Percentiles rank a stretch among this genome's conserved stretches.
These are phyloP conservation scores for Zychaea mexicana DNA, from an alignment of 371 early-diverging fungal species.

Conservation along the genomic window DNA sequence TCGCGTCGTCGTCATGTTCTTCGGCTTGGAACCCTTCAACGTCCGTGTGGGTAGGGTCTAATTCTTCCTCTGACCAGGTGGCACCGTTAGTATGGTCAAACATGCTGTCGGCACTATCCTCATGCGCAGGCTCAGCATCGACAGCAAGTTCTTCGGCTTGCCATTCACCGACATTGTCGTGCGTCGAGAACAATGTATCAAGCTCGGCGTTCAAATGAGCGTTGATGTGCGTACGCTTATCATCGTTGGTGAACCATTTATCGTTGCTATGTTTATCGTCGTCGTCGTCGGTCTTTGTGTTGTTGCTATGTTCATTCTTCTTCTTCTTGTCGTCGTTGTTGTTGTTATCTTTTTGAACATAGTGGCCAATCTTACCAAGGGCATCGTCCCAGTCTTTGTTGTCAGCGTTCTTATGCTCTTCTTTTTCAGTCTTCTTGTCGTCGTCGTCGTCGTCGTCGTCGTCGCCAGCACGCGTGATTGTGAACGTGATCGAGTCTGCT, in stretches of 20 bases:
- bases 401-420: slow-evolving; percentile 36
- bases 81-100: slow-evolving; percentile 16
- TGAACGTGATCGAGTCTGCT: slow-evolving; percentile 2
- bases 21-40: slow-evolving; percentile 3
- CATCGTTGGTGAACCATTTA: slow-evolving; percentile 33
- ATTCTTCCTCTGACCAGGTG: slow-evolving; percentile 16
- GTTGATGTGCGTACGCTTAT: slow-evolving; percentile 18
- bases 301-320: too few relatives aligned
- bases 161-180: neutral
- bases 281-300: too few relatives aligned
- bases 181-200: neutral
- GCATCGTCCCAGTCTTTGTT: neutral
- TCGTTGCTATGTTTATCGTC: too few relatives aligned
- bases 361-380: neutral
- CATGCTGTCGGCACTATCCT: neutral
- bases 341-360: neutral
- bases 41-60: slow-evolving; percentile 7
- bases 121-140: neutral
- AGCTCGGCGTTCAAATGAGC: neutral
- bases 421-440: slow-evolving; percentile 23
- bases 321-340: neutral
- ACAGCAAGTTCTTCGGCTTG: slow-evolving; percentile 4
- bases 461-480: slow-evolving; percentile 13
- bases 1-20: slow-evolving; percentile 9
- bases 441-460: slow-evolving; percentile 25